Evolutionary conservation across 345 rosid species (phyloP).

Genomic region (Salix dunnii): DNA sequence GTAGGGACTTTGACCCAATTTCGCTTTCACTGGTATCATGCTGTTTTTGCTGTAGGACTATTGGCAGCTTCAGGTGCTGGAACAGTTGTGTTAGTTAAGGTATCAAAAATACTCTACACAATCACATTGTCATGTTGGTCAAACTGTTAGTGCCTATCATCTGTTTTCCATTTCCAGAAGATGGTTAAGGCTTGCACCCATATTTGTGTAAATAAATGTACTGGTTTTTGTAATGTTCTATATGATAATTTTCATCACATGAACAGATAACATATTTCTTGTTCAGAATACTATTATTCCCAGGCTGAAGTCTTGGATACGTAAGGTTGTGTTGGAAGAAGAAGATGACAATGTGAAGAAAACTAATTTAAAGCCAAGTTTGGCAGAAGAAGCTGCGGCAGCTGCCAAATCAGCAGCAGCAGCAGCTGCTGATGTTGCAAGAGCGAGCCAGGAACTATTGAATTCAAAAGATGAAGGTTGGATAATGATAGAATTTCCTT

Average conservation of each 20-base stretch:
- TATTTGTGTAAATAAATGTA: not conserved
- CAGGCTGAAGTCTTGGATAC: slow-evolving; percentile 83
- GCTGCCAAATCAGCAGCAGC: slow-evolving; percentile 93
- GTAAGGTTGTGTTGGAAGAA: slow-evolving; percentile 69
- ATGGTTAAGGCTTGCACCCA: not conserved
- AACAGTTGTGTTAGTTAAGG: slow-evolving; percentile 76
- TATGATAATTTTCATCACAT: slow-evolving; percentile 1
- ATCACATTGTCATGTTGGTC: not conserved
- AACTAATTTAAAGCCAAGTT: slow-evolving; percentile 54
- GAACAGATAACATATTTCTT: slow-evolving; percentile 23
- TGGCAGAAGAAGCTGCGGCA: slow-evolving; percentile 87
- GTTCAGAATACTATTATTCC: slow-evolving; percentile 74
- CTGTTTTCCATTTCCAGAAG: not conserved
- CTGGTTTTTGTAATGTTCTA: not conserved
- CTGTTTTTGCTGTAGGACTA: slow-evolving; percentile 64
- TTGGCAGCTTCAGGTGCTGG: slow-evolving; percentile 90
- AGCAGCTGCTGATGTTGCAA: slow-evolving; percentile 88
- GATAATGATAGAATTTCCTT: not conserved
- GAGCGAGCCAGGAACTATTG: slow-evolving; percentile 81
- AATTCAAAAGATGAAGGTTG: slow-evolving; percentile 64
- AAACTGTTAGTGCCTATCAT: slow-evolving; percentile 5
- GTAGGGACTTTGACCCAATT: slow-evolving; percentile 25
- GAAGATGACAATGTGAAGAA: slow-evolving; percentile 50
- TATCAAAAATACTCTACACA: slow-evolving; percentile 17
- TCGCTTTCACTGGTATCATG: slow-evolving; percentile 83